These are phyloP conservation scores for Coniella vitis DNA, from an alignment of 2,329 filamentous ascomycete species.

Conservation along the genomic window DNA sequence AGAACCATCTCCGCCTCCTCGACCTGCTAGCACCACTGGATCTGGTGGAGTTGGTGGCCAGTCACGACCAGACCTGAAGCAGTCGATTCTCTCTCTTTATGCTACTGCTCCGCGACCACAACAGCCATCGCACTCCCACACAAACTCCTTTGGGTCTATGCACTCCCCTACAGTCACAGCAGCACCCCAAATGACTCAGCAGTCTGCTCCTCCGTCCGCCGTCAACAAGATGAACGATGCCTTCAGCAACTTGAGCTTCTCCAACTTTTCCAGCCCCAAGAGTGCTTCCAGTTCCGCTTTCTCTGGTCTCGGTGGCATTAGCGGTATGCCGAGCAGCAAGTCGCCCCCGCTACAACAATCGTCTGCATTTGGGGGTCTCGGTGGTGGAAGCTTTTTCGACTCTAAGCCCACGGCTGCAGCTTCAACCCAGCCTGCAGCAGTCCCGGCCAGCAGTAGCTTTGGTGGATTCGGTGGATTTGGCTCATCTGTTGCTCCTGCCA, in stretches of 20 bases:
- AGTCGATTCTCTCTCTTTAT: slow-evolving; percentile 94
- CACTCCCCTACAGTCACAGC: slow-evolving; percentile 41
- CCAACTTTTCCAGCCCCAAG: slow-evolving; percentile 36
- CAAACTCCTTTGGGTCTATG: slow-evolving; percentile 62
- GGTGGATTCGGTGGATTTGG: slow-evolving; percentile 60
- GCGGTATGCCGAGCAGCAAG: slow-evolving; percentile 24
- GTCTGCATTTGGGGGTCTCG: slow-evolving; percentile 44
- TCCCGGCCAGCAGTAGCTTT: slow-evolving; percentile 48
- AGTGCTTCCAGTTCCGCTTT: slow-evolving; percentile 21
- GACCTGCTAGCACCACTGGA: slow-evolving; percentile 75
- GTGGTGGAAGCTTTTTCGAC: slow-evolving; percentile 82
- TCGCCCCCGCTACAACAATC: slow-evolving; percentile 28
- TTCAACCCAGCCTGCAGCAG: slow-evolving; percentile 18
- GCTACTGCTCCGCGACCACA: slow-evolving; percentile 77
- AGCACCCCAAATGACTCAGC: slow-evolving; percentile 29
- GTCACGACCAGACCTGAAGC: slow-evolving; percentile 88
- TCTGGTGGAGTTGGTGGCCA: slow-evolving; percentile 53
- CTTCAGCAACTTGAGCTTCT: slow-evolving; percentile 52
- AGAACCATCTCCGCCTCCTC: slow-evolving; percentile 59
- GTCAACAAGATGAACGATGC: slow-evolving; percentile 68
- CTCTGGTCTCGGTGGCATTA: slow-evolving; percentile 19
- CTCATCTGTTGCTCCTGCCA: slow-evolving; percentile 33
- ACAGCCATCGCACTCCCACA: slow-evolving; percentile 47
- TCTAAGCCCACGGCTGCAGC: slow-evolving; percentile 52
- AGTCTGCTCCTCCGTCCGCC: slow-evolving; percentile 36